Conservation (phyloP, 441 rosid genomes). For the Dalechampia spathulata region DNA sequence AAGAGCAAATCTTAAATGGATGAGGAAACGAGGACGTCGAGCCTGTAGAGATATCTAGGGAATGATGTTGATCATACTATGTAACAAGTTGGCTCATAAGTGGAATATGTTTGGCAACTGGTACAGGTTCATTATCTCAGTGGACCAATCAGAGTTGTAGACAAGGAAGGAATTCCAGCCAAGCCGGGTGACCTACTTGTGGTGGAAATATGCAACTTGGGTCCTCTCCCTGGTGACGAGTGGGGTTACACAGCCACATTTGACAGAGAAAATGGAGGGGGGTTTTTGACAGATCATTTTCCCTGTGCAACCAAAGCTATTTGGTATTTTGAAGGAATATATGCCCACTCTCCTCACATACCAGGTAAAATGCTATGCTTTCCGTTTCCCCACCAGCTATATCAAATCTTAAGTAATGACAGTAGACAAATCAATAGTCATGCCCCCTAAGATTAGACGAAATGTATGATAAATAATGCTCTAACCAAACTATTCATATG, state of each 20-base stretch:
- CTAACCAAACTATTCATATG: not conserved
- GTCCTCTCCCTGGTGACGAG: conserved; percentile 88
- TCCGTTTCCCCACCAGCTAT: no score
- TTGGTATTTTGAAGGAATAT: conserved; percentile 97
- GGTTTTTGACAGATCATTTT: conserved; percentile 86
- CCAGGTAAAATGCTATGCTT: conserved; percentile 46
- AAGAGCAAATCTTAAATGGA: no score
- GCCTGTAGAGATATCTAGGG: not conserved
- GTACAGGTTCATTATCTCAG: conserved; percentile 79
- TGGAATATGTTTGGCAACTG: no score
- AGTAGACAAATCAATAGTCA: not conserved
- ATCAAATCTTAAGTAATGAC: no score
- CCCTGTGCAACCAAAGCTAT: conserved; percentile 87
- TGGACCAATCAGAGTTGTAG: conserved; percentile 67
- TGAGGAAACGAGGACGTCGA: no score
- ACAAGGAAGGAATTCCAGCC: conserved; percentile 60
- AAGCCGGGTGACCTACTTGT: conserved; percentile 77
- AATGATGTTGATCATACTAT: not conserved
- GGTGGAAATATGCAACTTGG: conserved; percentile 86
- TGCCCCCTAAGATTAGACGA: not conserved
- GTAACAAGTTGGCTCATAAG: no score
- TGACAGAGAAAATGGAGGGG: conserved; percentile 94
- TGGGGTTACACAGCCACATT: conserved; percentile 84
- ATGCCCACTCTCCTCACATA: conserved; percentile 86
- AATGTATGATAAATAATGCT: not conserved